A percentile compares a stretch with the other conserved stretches of the same genome.
Evolutionary conservation across 2,329 filamentous ascomycete genomes (phyloP).

Genomic region (Aspergillus ochraceus): DNA sequence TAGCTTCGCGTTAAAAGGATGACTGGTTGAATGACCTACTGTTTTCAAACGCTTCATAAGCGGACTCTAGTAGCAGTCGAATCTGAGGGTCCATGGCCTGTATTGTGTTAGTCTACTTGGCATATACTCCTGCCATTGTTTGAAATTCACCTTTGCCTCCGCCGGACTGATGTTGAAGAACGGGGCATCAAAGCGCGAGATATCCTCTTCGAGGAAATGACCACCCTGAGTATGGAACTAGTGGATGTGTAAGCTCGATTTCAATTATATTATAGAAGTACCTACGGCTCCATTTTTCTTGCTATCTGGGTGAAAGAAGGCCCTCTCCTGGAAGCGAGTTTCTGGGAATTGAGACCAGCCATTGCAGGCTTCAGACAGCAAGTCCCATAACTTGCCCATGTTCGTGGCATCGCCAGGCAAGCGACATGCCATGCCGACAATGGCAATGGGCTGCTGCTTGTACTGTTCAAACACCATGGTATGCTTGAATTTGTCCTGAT

Average conservation of each 20-base stretch:
- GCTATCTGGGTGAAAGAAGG: background rate
- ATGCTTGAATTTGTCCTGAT: background rate
- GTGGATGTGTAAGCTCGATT: background rate
- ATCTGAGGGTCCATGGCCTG: conserved; percentile 27
- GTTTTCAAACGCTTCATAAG: conserved; percentile 24
- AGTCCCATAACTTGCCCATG: background rate
- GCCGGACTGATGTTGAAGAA: conserved; percentile 27
- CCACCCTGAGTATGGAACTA: conserved; percentile 13
- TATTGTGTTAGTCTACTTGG: background rate
- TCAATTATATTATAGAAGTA: background rate
- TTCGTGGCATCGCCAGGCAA: background rate
- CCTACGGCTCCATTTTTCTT: background rate
- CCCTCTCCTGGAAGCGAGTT: background rate
- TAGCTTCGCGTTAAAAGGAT: background rate
- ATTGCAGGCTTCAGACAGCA: background rate
- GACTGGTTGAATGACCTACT: background rate
- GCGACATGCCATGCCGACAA: background rate
- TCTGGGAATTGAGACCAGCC: background rate
- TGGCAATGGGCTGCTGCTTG: background rate
- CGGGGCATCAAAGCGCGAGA: conserved; percentile 26
- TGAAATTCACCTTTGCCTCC: conserved; percentile 17
- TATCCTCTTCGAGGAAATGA: conserved; percentile 27
- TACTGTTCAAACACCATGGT: background rate
- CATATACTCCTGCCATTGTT: background rate
- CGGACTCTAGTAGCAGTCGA: conserved; percentile 24